These are phyloP conservation scores for Diaporthe sp. DNA, from an alignment of 2,329 filamentous ascomycete species.

Conservation along the genomic window DNA sequence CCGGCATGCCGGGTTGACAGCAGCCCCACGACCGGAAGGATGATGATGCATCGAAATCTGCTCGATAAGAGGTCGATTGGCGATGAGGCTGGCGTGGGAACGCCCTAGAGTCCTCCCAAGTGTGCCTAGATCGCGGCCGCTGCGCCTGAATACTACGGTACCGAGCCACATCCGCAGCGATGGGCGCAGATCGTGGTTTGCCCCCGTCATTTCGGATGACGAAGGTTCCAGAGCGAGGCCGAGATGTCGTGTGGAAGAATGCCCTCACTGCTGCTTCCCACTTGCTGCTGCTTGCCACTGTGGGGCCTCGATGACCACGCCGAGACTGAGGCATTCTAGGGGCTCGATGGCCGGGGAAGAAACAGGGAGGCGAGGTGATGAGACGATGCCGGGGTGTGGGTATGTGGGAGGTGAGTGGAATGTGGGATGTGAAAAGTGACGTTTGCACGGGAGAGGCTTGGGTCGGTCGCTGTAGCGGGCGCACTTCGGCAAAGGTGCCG, in stretches of 20 bases:
- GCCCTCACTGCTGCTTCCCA: background rate
- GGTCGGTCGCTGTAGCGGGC: background rate
- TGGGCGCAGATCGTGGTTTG: conserved; percentile 18
- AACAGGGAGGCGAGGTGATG: conserved; percentile 25
- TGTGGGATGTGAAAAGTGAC: background rate
- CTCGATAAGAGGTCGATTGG: background rate
- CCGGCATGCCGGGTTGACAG: conserved; percentile 1
- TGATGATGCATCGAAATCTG: conserved; percentile 27
- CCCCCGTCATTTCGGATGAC: conserved; percentile 32
- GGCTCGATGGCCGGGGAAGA: conserved; percentile 16
- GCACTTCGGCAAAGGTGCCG: conserved; percentile 23
- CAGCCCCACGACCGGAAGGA: background rate
- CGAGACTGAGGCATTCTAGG: conserved; percentile 22
- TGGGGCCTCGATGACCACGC: conserved; percentile 30
- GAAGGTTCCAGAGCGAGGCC: conserved; percentile 21
- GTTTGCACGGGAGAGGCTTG: conserved; percentile 9
- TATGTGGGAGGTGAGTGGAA: background rate
- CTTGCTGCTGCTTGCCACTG: conserved; percentile 21
- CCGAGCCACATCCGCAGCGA: conserved; percentile 11
- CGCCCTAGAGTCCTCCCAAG: background rate
- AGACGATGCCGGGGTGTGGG: conserved; percentile 17
- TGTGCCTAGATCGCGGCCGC: background rate
- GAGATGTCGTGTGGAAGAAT: conserved; percentile 4
- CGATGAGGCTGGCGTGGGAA: background rate
- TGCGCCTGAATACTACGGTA: background rate